These are phyloP conservation scores for Chrysosporium queenslandicum DNA, from an alignment of 2,329 filamentous ascomycete genomes.

Conservation along the genomic window DNA sequence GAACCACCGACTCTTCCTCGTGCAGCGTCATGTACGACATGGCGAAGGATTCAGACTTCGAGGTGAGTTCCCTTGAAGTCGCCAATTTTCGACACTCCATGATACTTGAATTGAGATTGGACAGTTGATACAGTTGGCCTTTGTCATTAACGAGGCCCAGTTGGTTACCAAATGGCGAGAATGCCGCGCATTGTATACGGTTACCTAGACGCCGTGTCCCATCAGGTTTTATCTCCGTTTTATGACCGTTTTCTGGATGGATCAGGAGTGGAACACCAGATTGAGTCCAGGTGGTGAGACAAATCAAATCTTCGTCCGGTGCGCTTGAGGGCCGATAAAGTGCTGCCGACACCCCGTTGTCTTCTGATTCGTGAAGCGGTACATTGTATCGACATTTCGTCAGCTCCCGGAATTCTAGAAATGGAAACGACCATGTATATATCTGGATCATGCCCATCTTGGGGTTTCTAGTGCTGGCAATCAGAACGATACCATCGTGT, in stretches of 20 bases:
- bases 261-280: conserved; percentile 34
- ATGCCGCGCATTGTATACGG: conserved; percentile 33
- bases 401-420: conserved; percentile 30
- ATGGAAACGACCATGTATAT: conserved; percentile 34
- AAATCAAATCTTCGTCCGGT: conserved; percentile 31
- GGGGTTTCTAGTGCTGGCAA: conserved; percentile 31
- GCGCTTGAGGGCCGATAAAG: conserved; percentile 28
- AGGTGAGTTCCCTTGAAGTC: conserved; percentile 31
- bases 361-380: conserved; percentile 35
- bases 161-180: conserved; percentile 33
- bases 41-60: conserved; percentile 31
- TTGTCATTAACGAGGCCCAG: conserved; percentile 36
- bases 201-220: conserved; percentile 30
- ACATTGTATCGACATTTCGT: conserved; percentile 31
- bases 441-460: conserved; percentile 33
- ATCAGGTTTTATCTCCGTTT: conserved; percentile 29
- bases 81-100: conserved; percentile 32
- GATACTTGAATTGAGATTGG: conserved; percentile 32
- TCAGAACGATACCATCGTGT: conserved; percentile 32
- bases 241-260: conserved; percentile 32
- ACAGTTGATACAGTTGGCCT: conserved; percentile 33
- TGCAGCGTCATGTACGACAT: conserved; percentile 33
- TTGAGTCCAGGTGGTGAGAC: conserved; percentile 37
- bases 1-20: conserved; percentile 32
- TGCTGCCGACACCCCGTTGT: conserved; percentile 32